Evolutionary conservation across 495 filamentous ascomycete genomes (phyloP).

Genomic region (Podospora tetraspora): DNA sequence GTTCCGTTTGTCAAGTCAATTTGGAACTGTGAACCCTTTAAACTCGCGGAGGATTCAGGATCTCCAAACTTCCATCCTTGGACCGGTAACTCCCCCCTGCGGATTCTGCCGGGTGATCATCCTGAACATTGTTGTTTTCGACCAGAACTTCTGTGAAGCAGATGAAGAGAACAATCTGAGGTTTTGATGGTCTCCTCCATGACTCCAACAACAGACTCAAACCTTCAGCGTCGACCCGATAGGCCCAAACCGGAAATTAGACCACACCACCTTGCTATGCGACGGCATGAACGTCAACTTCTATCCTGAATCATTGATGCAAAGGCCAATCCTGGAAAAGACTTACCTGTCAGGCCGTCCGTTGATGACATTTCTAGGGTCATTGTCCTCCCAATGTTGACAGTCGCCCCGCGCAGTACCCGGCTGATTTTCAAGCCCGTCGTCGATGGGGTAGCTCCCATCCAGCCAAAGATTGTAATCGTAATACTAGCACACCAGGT

Average conservation of each 20-base stretch:
- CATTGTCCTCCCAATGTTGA: background rate
- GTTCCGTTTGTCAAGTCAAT: too few relatives aligned
- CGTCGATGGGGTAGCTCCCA: background rate
- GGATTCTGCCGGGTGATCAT: too few relatives aligned
- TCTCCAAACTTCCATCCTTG: too few relatives aligned
- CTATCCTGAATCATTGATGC: slow-evolving; percentile 41
- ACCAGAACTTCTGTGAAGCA: too few relatives aligned
- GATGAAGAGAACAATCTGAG: too few relatives aligned
- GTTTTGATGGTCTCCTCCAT: too few relatives aligned
- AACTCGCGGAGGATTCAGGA: too few relatives aligned
- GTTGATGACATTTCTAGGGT: background rate
- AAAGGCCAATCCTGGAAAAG: slow-evolving; percentile 36
- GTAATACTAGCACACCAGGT: background rate
- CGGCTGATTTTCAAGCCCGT: background rate
- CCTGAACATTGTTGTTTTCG: too few relatives aligned
- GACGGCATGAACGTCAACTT: background rate
- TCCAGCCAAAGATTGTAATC: slow-evolving; percentile 59
- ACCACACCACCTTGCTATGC: slow-evolving; percentile 41
- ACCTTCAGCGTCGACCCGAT: slow-evolving; percentile 50
- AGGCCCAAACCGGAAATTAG: slow-evolving; percentile 64
- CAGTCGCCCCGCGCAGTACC: background rate
- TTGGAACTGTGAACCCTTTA: too few relatives aligned
- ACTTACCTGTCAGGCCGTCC: background rate
- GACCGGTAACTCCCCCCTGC: too few relatives aligned
- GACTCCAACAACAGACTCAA: background rate